Conservation (phyloP, 2,329 filamentous ascomycete species). For the Tolypocladium paradoxum region DNA sequence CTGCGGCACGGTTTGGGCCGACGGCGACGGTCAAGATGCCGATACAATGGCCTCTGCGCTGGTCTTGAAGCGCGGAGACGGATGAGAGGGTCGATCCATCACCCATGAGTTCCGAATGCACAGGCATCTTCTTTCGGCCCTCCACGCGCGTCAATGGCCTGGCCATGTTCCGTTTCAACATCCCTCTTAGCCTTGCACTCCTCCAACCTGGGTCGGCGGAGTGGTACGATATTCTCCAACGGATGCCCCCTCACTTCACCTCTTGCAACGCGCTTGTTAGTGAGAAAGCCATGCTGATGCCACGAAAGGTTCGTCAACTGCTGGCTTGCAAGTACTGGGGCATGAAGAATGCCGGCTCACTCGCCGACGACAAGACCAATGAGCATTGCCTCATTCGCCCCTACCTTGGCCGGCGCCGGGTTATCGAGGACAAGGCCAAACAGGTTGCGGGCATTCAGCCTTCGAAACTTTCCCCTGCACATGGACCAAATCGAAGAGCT, state of each 20-base stretch:
- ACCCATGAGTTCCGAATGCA: too few relatives aligned
- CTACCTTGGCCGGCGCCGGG: slow-evolving; percentile 31
- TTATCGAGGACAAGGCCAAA: not conserved
- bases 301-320: slow-evolving; percentile 3
- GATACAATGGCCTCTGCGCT: too few relatives aligned
- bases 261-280: slow-evolving; percentile 17
- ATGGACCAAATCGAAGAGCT: slow-evolving; percentile 38
- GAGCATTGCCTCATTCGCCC: slow-evolving; percentile 37
- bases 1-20: too few relatives aligned
- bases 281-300: slow-evolving; percentile 16
- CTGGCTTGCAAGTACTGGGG: slow-evolving; percentile 11
- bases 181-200: too few relatives aligned
- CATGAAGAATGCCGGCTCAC: not conserved
- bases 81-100: too few relatives aligned
- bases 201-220: too few relatives aligned
- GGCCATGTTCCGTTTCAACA: too few relatives aligned
- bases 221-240: slow-evolving; percentile 10
- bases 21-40: too few relatives aligned
- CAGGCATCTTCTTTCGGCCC: too few relatives aligned
- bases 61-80: too few relatives aligned
- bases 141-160: too few relatives aligned
- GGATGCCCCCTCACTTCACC: slow-evolving; percentile 9
- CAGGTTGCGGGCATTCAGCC: slow-evolving; percentile 18
- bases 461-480: slow-evolving; percentile 39
- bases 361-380: slow-evolving; percentile 17